These are phyloP conservation scores for Euptelea pleiosperma DNA, from an alignment of 164 flowering plant species.

Conservation along the genomic window DNA sequence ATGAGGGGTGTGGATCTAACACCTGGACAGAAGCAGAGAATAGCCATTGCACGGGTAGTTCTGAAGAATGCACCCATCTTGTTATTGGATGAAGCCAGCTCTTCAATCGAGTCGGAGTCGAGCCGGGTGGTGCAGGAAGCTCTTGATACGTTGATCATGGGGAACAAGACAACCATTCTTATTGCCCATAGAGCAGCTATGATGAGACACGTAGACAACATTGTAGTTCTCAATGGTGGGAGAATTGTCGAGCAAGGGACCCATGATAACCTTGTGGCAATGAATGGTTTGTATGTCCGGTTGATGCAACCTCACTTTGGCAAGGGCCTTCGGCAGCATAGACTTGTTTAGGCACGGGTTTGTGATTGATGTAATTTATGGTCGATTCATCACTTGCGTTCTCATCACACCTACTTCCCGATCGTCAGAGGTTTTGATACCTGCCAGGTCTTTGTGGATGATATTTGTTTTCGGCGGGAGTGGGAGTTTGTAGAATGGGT, in stretches of 20 bases:
- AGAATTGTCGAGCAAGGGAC: conserved; percentile 91
- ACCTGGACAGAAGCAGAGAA: conserved; percentile 97
- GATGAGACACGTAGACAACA: conserved; percentile 99
- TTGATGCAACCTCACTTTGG: conserved; percentile 96
- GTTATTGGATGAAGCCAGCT: conserved; percentile 90
- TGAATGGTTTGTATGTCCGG: conserved; percentile 80
- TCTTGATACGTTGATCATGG: conserved; percentile 93
- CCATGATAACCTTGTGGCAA: conserved; percentile 75
- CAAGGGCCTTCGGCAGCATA: conserved; percentile 82
- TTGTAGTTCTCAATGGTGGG: conserved; percentile 95
- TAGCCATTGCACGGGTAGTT: conserved; percentile 94
- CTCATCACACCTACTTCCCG: conserved; percentile 20
- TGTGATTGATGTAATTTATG: conserved; percentile 13
- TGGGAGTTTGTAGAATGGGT: conserved; percentile 24
- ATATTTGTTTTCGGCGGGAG: conserved; percentile 12
- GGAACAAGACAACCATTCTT: conserved; percentile 91
- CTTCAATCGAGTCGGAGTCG: conserved; percentile 95
- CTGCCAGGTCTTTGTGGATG: conserved; percentile 5
- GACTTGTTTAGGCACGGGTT: conserved; percentile 45
- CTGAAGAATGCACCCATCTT: conserved; percentile 94
- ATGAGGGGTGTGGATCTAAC: conserved; percentile 96
- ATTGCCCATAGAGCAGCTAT: conserved; percentile 94
- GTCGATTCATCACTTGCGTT: conserved; percentile 12
- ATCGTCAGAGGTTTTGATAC: neutral
- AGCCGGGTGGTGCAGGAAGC: conserved; percentile 98